A percentile compares a stretch with the other conserved stretches of the same genome.
phyloP scores from a whole-genome alignment of 78 protist genomes.

The Tieghemostelium lacteum region DNA sequence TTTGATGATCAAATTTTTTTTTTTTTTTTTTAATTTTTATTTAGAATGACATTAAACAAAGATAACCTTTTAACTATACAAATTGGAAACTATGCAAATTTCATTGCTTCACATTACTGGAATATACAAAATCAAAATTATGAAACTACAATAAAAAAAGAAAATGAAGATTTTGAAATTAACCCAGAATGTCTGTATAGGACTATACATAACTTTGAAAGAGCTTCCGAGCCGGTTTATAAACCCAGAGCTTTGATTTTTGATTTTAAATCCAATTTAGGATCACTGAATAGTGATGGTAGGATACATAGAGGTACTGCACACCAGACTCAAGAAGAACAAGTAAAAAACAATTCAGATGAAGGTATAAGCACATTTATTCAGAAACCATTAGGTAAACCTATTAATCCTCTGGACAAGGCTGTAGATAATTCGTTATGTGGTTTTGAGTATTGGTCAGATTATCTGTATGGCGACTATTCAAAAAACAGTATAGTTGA shows the following conservation, averaged over 20 bases:
- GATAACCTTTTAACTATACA: constrained; percentile 33
- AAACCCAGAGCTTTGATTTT: constrained; percentile 56
- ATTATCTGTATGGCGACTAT: constrained; percentile 33
- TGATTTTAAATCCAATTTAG: constrained; percentile 46
- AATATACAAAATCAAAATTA: constrained; percentile 71
- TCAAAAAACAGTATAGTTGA: not conserved
- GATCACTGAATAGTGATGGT: constrained; percentile 46
- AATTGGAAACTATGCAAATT: constrained; percentile 57
- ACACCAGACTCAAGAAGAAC: too few species aligned
- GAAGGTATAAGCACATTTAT: not conserved
- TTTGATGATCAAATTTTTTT: too few species aligned
- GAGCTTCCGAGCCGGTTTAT: constrained; percentile 20
- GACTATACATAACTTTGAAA: not conserved
- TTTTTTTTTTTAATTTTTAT: not conserved
- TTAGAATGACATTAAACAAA: not conserved
- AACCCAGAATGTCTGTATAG: constrained; percentile 31
- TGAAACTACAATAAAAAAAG: constrained; percentile 15
- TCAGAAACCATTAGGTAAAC: constrained; percentile 23
- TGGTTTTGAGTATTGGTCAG: constrained; percentile 69
- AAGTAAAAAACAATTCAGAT: not conserved
- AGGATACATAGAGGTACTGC: not conserved
- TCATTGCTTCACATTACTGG: constrained; percentile 65
- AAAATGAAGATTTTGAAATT: constrained; percentile 19
- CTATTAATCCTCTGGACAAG: constrained; percentile 7
- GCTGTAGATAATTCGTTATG: not conserved